Evolutionary conservation across 1,284 basidiomycete species (phyloP).

Genomic region (Anthracocystis setariae): DNA sequence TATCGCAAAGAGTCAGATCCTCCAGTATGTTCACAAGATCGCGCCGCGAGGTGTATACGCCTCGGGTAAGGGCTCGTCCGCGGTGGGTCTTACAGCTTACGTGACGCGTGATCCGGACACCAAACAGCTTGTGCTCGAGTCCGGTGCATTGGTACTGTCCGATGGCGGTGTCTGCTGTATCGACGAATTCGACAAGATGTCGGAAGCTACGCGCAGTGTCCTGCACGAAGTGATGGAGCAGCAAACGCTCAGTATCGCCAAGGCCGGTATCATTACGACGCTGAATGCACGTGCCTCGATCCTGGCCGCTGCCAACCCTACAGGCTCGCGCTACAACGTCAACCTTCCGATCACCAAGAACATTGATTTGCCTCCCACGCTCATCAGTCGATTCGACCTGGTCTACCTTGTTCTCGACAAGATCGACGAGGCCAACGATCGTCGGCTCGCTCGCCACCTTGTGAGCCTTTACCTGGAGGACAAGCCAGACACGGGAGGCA

Average conservation of each 20-base stretch:
- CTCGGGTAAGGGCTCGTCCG: constrained; percentile 96
- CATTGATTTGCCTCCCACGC: constrained; percentile 86
- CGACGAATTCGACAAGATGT: constrained; percentile 99
- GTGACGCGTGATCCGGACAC: constrained; percentile 97
- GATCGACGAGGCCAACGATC: constrained; percentile 83
- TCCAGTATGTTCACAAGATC: constrained; percentile 94
- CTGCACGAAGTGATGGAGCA: constrained; percentile 99
- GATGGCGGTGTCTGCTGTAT: constrained; percentile 99
- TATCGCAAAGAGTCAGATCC: constrained; percentile 93
- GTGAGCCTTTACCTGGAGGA: constrained; percentile 95
- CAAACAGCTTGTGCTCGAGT: constrained; percentile 95
- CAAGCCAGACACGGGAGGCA: constrained; percentile 75
- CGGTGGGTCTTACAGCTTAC: constrained; percentile 97
- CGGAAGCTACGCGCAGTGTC: constrained; percentile 92
- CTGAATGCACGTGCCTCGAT: constrained; percentile 97
- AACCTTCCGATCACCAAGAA: constrained; percentile 78
- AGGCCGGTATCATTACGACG: constrained; percentile 98
- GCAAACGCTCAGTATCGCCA: constrained; percentile 99
- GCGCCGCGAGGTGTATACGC: constrained; percentile 86
- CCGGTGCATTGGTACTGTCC: constrained; percentile 93
- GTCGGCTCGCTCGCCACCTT: constrained; percentile 90
- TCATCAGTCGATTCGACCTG: constrained; percentile 97
- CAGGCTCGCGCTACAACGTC: constrained; percentile 93
- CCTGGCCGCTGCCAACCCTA: constrained; percentile 94
- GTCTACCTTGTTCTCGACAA: constrained; percentile 97